Percentiles rank a stretch among this genome's conserved stretches.
These are phyloP conservation scores for Dicorynia guianensis DNA, from an alignment of 306 rosid species.

Conservation along the genomic window DNA sequence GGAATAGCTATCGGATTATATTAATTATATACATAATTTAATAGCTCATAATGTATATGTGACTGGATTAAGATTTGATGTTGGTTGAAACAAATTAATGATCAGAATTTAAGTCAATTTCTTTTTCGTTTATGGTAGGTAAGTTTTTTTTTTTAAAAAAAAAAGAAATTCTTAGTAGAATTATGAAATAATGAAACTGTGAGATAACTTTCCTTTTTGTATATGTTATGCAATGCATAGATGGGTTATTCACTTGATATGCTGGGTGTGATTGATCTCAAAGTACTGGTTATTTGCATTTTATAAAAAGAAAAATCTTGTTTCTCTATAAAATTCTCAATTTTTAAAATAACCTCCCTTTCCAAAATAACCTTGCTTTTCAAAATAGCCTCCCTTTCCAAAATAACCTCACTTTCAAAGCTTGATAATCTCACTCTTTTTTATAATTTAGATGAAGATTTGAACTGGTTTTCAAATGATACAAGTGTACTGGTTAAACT, in stretches of 20 bases:
- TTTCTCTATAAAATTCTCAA: too few relatives aligned
- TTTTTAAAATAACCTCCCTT: too few relatives aligned
- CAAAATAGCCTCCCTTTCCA: too few relatives aligned
- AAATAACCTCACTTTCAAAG: too few relatives aligned
- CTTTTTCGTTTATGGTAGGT: neutral
- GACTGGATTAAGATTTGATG: neutral
- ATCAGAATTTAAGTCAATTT: conserved; percentile 20
- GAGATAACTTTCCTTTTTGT: neutral
- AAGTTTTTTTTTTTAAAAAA: too few relatives aligned
- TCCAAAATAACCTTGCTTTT: too few relatives aligned
- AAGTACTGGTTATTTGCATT: too few relatives aligned
- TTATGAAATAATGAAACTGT: neutral
- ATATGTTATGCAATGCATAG: neutral
- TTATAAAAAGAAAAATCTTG: too few relatives aligned
- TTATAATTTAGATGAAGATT: too few relatives aligned
- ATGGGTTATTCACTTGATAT: neutral
- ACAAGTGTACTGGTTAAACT: too few relatives aligned
- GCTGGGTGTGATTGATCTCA: neutral
- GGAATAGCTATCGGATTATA: conserved; percentile 4
- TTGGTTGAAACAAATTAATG: neutral
- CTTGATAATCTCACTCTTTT: too few relatives aligned
- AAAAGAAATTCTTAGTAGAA: neutral
- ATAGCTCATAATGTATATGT: neutral
- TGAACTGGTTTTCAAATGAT: too few relatives aligned
- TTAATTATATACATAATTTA: neutral